phyloP scores from a whole-genome alignment of 2,329 filamentous ascomycete species.

The Pseudopyrenochaeta lycopersici region DNA sequence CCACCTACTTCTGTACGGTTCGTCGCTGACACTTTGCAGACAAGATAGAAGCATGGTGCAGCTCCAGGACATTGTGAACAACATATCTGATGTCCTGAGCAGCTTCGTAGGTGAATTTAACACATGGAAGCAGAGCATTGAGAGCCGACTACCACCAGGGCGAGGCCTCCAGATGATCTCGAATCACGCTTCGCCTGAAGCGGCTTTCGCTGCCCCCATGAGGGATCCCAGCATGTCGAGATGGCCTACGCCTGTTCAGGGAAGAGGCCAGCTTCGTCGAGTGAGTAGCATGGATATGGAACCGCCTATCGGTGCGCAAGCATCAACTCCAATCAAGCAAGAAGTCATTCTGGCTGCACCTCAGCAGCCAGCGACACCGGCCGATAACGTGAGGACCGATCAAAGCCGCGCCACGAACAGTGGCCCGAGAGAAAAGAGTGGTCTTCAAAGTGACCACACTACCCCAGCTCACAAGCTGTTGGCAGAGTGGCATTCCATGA shows the following conservation, averaged over 20 bases:
- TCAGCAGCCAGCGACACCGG: constrained; percentile 43
- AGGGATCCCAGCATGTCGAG: constrained; percentile 38
- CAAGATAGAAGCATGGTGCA: constrained; percentile 62
- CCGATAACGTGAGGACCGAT: constrained; percentile 44
- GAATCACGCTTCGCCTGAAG: constrained; percentile 41
- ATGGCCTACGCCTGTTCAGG: constrained; percentile 41
- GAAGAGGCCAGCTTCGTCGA: constrained; percentile 32
- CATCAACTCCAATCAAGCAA: constrained; percentile 43
- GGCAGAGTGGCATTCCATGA: constrained; percentile 65
- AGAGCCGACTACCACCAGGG: constrained; percentile 34
- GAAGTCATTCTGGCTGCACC: constrained; percentile 32
- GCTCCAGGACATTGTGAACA: constrained; percentile 56
- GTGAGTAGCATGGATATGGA: constrained; percentile 47
- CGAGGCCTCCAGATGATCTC: constrained; percentile 24
- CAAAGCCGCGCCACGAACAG: constrained; percentile 25
- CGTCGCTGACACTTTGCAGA: constrained; percentile 33
- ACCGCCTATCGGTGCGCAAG: constrained; percentile 33
- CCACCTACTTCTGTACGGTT: background rate
- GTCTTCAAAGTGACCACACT: constrained; percentile 85
- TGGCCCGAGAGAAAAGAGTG: constrained; percentile 32
- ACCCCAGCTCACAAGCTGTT: constrained; percentile 88
- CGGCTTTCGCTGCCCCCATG: constrained; percentile 29
- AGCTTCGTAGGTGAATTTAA: constrained; percentile 42
- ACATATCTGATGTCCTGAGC: constrained; percentile 41
- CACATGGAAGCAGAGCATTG: constrained; percentile 44